phyloP scores from a whole-genome alignment of 2,329 filamentous ascomycete species.

The Triangularia verruculosa region DNA sequence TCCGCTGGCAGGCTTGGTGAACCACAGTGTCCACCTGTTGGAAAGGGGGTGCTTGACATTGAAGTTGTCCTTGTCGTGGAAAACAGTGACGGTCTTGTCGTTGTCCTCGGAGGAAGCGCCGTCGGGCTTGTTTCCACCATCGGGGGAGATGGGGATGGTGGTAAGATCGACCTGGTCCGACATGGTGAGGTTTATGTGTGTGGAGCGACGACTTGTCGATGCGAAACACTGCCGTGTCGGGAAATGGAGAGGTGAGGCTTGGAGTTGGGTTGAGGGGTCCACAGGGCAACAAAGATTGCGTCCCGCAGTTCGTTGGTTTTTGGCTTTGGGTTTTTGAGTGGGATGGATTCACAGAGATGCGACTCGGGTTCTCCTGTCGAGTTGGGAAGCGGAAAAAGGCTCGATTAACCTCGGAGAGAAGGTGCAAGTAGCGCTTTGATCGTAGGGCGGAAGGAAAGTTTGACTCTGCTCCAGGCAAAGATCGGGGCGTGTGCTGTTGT shows the following conservation, averaged over 20 bases:
- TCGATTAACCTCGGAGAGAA: constrained; percentile 11
- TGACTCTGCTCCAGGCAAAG: constrained; percentile 31
- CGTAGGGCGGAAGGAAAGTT: constrained; percentile 23
- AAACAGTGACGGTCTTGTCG: constrained; percentile 79
- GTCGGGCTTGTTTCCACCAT: constrained; percentile 56
- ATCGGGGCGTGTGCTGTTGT: constrained; percentile 8
- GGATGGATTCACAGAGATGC: not conserved
- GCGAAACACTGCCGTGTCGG: constrained; percentile 6
- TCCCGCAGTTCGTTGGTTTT: constrained; percentile 13
- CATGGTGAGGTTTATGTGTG: constrained; percentile 33
- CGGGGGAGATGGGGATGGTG: constrained; percentile 65
- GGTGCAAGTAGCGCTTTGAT: constrained; percentile 11
- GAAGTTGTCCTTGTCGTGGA: constrained; percentile 98
- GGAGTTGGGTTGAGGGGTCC: constrained; percentile 9
- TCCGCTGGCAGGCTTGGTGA: constrained; percentile 94
- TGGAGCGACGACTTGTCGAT: constrained; percentile 6
- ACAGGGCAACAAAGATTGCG: constrained; percentile 16
- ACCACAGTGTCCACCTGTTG: constrained; percentile 98
- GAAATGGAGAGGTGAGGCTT: constrained; percentile 5
- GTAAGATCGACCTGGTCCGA: constrained; percentile 63
- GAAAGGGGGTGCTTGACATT: constrained; percentile 98
- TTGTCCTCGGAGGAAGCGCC: constrained; percentile 46
- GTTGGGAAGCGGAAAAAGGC: constrained; percentile 9
- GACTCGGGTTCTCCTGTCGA: not conserved
- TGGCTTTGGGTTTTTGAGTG: not conserved